phyloP scores from a whole-genome alignment of 129 eudicot species.

The Helichrysum umbraculigerum region DNA sequence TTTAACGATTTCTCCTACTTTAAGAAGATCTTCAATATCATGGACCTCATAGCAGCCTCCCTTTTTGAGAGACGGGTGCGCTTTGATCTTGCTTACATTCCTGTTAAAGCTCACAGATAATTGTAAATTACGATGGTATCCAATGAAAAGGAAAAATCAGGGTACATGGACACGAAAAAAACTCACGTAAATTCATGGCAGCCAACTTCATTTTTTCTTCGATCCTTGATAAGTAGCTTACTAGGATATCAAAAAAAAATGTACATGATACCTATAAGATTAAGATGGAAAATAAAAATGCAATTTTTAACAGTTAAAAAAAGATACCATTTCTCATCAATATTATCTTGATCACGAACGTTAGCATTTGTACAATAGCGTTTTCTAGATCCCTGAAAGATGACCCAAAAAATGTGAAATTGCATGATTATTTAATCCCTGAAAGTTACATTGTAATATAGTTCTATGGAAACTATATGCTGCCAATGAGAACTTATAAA shows the following conservation, averaged over 20 bases:
- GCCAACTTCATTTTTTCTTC: constrained; percentile 40
- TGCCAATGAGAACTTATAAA: neutral
- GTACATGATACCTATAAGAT: constrained; percentile 22
- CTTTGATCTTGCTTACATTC: constrained; percentile 63
- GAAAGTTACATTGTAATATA: neutral
- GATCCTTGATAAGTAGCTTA: constrained; percentile 73
- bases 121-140: constrained; percentile 14
- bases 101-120: constrained; percentile 39
- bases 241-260: constrained; percentile 34
- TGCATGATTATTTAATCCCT: neutral
- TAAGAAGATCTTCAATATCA: constrained; percentile 96
- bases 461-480: neutral
- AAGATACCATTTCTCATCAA: constrained; percentile 86
- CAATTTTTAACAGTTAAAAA: constrained; percentile 13
- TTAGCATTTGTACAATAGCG: constrained; percentile 76
- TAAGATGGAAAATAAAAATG: constrained; percentile 25
- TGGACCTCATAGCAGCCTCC: constrained; percentile 94
- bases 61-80: constrained; percentile 72
- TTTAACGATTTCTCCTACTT: constrained; percentile 81
- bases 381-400: constrained; percentile 86
- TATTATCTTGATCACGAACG: constrained; percentile 55
- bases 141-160: constrained; percentile 11
- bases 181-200: constrained; percentile 83
- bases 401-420: constrained; percentile 9
- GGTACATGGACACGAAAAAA: constrained; percentile 4